These are phyloP conservation scores for Eucalyptus pauciflora DNA, from an alignment of 345 rosid genomes.

Conservation along the genomic window DNA sequence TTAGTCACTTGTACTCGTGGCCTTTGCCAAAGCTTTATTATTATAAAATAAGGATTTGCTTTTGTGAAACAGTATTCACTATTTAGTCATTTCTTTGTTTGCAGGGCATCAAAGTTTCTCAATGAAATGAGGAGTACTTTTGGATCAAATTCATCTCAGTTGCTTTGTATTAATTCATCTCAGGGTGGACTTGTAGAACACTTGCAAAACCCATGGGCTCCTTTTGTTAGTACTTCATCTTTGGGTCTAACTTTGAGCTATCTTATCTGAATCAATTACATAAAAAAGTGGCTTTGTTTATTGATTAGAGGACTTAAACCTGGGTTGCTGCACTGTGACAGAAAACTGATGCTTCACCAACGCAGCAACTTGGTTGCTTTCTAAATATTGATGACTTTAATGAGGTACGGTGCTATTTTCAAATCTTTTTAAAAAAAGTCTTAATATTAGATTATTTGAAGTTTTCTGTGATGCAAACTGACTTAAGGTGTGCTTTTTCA, in stretches of 20 bases:
- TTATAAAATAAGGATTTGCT: not conserved
- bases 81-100: constrained; percentile 9
- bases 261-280: not conserved
- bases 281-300: not conserved
- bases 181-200: constrained; percentile 51
- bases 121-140: constrained; percentile 84
- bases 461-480: not conserved
- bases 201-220: constrained; percentile 61
- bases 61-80: not conserved
- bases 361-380: constrained; percentile 53
- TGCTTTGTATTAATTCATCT: constrained; percentile 91
- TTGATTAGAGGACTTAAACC: not conserved
- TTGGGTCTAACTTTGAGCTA: not conserved
- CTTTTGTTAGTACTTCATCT: constrained; percentile 33
- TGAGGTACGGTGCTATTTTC: constrained; percentile 32
- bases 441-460: not conserved
- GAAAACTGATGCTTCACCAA: constrained; percentile 43
- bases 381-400: constrained; percentile 63
- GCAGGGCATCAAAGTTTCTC: constrained; percentile 72
- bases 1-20: not conserved
- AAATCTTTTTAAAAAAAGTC: not conserved
- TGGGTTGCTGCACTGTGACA: constrained; percentile 25
- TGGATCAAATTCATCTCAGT: constrained; percentile 63
- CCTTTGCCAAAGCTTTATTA: not conserved
- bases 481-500: not conserved